Evolutionary conservation across 345 rosid species (phyloP), one percentile per base, ranked within the genome.

Genomic region (Boechera retrofracta): DNA sequence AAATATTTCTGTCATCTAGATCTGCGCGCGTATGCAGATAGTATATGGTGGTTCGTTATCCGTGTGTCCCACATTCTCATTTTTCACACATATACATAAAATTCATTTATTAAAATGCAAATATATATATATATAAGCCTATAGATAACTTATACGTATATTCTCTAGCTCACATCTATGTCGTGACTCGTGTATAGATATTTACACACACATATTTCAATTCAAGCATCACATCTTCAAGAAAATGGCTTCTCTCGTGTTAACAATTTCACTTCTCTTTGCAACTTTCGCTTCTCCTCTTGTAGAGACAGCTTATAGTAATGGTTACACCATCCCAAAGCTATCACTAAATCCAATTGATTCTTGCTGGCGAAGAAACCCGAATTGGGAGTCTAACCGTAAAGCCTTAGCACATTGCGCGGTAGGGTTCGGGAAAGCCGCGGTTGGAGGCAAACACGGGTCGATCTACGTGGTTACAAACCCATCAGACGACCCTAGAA

Each of bases 361-460:
- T 62, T 80, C 91, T 33, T 89, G 98, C 81, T 85, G 96, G 96
- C 86, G 93, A 15, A 66, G 71, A 54, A 83, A 86, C 54, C 73
- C 91, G 4, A 83, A 87, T 12, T 94, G 94, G 98, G 85, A 84
- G 0, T 49, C 74, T 13, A 88, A 85, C 84, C 90, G 97, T 64
- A 80, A 82, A 42, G 86, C 87, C 51, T 82, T 94, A n/a, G 88
- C 96, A 3, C 57, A 82, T 24, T 91, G 97, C 10, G 87, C 84
- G 4, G 81, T 91, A 21, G 98, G 98, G 11, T 94, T 83, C 2
- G 98, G 96, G 5, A 86, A 85, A 56, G 73, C 72, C 1, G 88
- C 96, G 3, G 16, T 80, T 0, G 97, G 97, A 11, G 98, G 98
- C 10, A 85, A 85, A 54, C 72, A 85, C 2, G 98, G 98, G 11